phyloP scores from a whole-genome alignment of 352 stramenopile species.

The Phytophthora europaea region DNA sequence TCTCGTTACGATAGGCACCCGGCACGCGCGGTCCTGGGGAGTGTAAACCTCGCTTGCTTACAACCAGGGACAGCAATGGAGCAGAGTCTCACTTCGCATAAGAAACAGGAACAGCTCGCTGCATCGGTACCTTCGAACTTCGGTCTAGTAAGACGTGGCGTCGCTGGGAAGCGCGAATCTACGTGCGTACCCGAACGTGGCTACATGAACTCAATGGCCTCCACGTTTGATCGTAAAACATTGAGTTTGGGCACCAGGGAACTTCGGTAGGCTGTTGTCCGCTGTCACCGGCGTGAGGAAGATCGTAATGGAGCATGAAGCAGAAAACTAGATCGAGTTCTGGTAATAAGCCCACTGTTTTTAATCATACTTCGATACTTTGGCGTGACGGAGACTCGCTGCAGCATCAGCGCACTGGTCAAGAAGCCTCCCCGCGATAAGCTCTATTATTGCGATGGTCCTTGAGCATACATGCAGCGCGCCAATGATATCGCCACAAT shows the following conservation, averaged over 20 bases:
- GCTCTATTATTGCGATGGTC: neutral
- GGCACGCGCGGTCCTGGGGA: neutral
- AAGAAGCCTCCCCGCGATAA: neutral
- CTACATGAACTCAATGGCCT: neutral
- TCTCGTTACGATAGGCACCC: neutral
- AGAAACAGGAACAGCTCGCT: neutral
- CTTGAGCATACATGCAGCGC: neutral
- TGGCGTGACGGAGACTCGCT: neutral
- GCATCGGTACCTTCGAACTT: neutral
- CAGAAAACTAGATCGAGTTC: too few relatives aligned
- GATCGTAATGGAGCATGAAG: too few relatives aligned
- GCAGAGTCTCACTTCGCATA: neutral
- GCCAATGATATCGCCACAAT: neutral
- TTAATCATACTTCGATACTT: neutral
- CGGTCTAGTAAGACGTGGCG: neutral
- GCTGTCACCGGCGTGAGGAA: too few relatives aligned
- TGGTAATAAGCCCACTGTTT: too few relatives aligned
- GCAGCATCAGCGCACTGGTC: neutral
- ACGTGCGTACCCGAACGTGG: neutral
- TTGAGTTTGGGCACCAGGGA: too few relatives aligned
- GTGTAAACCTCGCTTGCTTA: conserved; percentile 1
- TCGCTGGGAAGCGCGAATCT: neutral
- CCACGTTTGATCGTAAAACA: too few relatives aligned
- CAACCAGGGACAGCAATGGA: neutral
- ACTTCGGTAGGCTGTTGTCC: too few relatives aligned